Conservation (phyloP, 208 protist species). For the Phytomonas francai region DNA sequence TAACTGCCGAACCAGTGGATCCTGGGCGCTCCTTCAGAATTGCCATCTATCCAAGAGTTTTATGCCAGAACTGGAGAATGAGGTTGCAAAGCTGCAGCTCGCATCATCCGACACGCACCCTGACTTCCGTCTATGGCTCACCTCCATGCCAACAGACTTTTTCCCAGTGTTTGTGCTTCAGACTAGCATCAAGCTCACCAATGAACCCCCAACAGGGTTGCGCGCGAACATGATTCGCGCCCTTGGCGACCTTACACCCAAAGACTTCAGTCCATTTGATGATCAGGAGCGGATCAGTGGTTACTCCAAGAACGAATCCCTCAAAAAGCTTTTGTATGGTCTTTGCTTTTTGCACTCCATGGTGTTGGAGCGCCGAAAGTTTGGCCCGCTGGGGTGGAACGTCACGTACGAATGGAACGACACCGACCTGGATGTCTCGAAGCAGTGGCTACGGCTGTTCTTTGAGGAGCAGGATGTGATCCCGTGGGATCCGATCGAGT, state of each 20-base stretch:
- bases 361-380: constrained; percentile 93
- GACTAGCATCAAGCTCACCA: constrained; percentile 97
- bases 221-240: constrained; percentile 95
- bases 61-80: constrained; percentile 93
- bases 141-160: constrained; percentile 95
- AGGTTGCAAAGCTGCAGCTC: constrained; percentile 77
- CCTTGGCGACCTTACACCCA: constrained; percentile 79
- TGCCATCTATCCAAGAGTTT: constrained; percentile 95
- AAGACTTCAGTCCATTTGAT: constrained; percentile 76
- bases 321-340: constrained; percentile 94
- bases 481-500: constrained; percentile 95
- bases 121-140: constrained; percentile 96
- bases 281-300: constrained; percentile 20
- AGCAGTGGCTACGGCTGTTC: constrained; percentile 94
- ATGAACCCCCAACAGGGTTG: constrained; percentile 95
- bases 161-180: constrained; percentile 98
- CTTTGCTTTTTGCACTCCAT: constrained; percentile 97
- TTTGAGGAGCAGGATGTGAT: constrained; percentile 93
- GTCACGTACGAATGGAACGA: constrained; percentile 98
- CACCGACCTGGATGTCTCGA: constrained; percentile 94
- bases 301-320: constrained; percentile 64
- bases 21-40: constrained; percentile 97
- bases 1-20: constrained; percentile 72
- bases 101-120: constrained; percentile 42
- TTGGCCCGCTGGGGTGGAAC: constrained; percentile 97